Conservation (phyloP, 2,329 filamentous ascomycete genomes). For the Claviceps quebecensis region DNA sequence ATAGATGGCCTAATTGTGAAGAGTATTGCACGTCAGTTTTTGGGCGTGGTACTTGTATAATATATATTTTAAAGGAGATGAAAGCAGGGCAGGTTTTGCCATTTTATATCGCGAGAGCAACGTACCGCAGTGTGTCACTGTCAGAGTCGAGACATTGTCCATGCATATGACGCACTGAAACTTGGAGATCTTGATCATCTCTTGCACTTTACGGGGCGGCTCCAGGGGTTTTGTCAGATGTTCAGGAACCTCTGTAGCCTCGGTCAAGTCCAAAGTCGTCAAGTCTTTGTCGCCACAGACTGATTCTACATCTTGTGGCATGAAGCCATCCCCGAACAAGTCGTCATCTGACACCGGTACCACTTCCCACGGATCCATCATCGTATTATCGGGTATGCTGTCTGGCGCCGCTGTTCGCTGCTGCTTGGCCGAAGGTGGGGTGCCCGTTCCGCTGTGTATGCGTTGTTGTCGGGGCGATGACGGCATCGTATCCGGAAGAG, state of each 20-base stretch:
- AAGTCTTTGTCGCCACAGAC: conserved; percentile 11
- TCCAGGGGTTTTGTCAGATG: conserved; percentile 25
- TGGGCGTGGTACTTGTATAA: too few species aligned
- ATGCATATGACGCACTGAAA: conserved; percentile 57
- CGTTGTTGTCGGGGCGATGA: conserved; percentile 1
- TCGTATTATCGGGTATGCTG: not conserved
- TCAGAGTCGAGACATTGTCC: conserved; percentile 44
- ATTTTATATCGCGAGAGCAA: conserved; percentile 5
- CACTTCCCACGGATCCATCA: not conserved
- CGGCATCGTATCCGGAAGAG: conserved; percentile 19
- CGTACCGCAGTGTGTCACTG: conserved; percentile 54
- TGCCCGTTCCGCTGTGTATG: not conserved
- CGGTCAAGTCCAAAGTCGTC: conserved; percentile 23
- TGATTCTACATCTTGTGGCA: not conserved
- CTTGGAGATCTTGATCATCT: conserved; percentile 35
- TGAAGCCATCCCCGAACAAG: conserved; percentile 14
- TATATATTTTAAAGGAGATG: not conserved
- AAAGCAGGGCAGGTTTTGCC: not conserved
- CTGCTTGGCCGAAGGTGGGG: conserved; percentile 13
- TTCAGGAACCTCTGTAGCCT: conserved; percentile 28
- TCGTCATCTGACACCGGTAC: conserved; percentile 12
- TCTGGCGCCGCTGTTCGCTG: conserved; percentile 10
- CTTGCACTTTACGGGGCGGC: conserved; percentile 24
- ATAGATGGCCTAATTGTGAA: conserved; percentile 37
- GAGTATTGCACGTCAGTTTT: not conserved